Percentiles rank a stretch among this genome's conserved stretches.
phyloP scores from a whole-genome alignment of 495 filamentous ascomycete species.

The Trichoderma erinaceum region DNA sequence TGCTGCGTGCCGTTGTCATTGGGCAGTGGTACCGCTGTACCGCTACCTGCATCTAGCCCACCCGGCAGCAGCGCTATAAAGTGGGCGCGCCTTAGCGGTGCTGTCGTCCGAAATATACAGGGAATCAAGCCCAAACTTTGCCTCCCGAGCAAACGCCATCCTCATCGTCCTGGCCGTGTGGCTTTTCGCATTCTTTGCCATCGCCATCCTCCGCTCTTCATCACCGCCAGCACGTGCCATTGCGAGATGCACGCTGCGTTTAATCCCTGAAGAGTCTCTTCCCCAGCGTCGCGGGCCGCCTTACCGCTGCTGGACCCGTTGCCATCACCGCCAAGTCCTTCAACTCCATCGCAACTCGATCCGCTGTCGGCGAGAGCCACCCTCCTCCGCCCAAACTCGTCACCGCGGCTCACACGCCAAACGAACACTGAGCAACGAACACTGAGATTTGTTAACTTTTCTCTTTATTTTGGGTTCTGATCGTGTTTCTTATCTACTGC shows the following conservation, averaged over 20 bases:
- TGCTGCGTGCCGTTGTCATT: no score
- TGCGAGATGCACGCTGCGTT: neutral
- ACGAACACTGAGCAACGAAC: neutral
- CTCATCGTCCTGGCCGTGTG: neutral
- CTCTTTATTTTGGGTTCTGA: neutral
- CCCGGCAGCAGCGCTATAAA: no score
- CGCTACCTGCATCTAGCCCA: no score
- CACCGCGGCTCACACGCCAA: neutral
- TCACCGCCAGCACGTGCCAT: neutral
- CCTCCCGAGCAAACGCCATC: constrained; percentile 11
- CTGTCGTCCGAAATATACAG: neutral
- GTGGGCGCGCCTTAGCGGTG: neutral
- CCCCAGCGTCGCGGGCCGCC: neutral
- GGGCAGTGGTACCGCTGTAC: no score
- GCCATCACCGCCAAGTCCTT: constrained; percentile 9
- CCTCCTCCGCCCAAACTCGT: neutral
- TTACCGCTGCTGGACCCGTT: neutral
- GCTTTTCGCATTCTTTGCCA: neutral
- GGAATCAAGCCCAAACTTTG: neutral
- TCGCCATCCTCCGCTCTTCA: neutral
- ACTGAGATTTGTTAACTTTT: neutral
- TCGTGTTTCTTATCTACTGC: neutral
- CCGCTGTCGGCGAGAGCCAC: neutral
- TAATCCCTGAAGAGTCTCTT: neutral
- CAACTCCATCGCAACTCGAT: constrained; percentile 2